phyloP scores from a whole-genome alignment of 805 yeast genomes.

The Pichia insulana region DNA sequence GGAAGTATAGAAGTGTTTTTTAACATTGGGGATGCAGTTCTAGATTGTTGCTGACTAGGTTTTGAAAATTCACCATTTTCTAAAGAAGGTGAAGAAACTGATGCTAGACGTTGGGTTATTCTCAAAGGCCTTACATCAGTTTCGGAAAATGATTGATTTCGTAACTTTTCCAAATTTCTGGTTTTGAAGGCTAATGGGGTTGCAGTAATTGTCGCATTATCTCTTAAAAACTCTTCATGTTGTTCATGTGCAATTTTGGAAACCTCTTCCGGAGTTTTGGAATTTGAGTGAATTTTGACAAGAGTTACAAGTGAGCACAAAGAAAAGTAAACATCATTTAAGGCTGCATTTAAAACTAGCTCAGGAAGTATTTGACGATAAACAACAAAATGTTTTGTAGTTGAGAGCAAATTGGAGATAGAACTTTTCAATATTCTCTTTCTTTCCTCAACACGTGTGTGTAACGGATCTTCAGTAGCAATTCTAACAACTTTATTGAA shows the following conservation, averaged over 20 bases:
- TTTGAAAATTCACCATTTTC: constrained; percentile 2
- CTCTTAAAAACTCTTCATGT: background rate
- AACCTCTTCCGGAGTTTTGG: background rate
- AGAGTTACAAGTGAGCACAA: constrained; percentile 53
- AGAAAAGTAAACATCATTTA: constrained; percentile 62
- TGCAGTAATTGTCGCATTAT: constrained; percentile 4
- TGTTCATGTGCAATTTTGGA: constrained; percentile 1
- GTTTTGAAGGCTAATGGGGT: constrained; percentile 12
- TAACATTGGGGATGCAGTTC: constrained; percentile 13
- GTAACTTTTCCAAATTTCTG: background rate
- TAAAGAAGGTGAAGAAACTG: constrained; percentile 9
- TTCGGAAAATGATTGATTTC: background rate
- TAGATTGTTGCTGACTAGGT: constrained; percentile 8
- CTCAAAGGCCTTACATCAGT: constrained; percentile 52
- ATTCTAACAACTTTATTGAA: constrained; percentile 28
- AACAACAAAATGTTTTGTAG: constrained; percentile 64
- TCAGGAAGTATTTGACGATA: constrained; percentile 60
- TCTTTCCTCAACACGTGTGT: constrained; percentile 25
- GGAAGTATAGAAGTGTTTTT: constrained; percentile 7
- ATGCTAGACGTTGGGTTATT: constrained; percentile 47
- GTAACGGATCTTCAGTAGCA: constrained; percentile 10
- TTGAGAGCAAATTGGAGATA: constrained; percentile 65
- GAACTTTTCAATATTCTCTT: constrained; percentile 51
- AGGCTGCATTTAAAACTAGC: constrained; percentile 63
- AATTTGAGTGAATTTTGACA: constrained; percentile 33